A percentile compares a stretch with the other conserved stretches of the same genome.
Evolutionary conservation across 1,139 yeast species (phyloP).

Genomic region (Saccharomyces hybrid): DNA sequence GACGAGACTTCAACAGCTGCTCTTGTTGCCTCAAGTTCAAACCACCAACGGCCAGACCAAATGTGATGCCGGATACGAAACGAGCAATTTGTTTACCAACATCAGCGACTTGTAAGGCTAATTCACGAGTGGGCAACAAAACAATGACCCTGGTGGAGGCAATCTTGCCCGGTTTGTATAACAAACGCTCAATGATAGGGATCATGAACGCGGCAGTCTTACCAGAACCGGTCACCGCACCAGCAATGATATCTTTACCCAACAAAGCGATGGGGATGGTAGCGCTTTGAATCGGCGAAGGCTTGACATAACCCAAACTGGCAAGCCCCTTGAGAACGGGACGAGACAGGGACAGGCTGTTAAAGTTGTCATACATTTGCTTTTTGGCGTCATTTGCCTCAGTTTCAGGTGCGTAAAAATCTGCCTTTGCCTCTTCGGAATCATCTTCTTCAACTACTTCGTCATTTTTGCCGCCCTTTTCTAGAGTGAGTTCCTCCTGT

Average conservation of each 20-base stretch:
- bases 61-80: constrained; percentile 63
- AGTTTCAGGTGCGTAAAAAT: constrained; percentile 53
- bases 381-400: constrained; percentile 41
- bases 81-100: constrained; percentile 82
- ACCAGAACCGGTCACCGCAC: constrained; percentile 72
- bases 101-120: constrained; percentile 92
- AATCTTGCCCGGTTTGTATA: constrained; percentile 77
- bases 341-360: constrained; percentile 72
- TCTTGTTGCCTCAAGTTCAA: no score
- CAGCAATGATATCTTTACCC: constrained; percentile 96
- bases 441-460: constrained; percentile 43
- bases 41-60: constrained; percentile 45
- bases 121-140: constrained; percentile 92
- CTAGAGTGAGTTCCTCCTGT: constrained; percentile 21
- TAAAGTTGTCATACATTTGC: constrained; percentile 56
- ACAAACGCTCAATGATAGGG: constrained; percentile 85
- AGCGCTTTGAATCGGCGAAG: constrained; percentile 91
- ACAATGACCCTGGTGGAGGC: constrained; percentile 87
- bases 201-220: constrained; percentile 64
- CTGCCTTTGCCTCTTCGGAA: constrained; percentile 63
- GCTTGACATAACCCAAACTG: constrained; percentile 70
- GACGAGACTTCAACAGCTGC: constrained; percentile 38
- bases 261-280: constrained; percentile 86
- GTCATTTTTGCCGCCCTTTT: constrained; percentile 33
- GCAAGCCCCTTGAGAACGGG: constrained; percentile 81